Evolutionary conservation across 2,329 filamentous ascomycete genomes (phyloP), one percentile per base, ranked within the genome.

Genomic region (Botrytis sinoallii): DNA sequence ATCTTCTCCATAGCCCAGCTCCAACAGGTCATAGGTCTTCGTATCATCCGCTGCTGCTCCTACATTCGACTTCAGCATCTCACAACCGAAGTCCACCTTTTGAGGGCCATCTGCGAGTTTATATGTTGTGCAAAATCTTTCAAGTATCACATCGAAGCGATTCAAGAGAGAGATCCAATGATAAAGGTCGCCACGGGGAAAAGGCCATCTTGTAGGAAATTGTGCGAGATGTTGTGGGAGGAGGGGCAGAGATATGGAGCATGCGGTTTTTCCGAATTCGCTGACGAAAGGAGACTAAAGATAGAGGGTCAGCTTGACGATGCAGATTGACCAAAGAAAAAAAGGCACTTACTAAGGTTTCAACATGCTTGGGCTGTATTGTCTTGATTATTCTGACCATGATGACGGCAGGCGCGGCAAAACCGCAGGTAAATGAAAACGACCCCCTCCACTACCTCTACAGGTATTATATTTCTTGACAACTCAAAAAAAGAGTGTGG

Each of bases 151-250:
- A 83, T 99, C 96, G 83, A 99, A 98, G 74, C 94, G 91, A 83
- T 99, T 97, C 75, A 99, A 85, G 38, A 97, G 88, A 42, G 93
- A 91, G 77, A 99, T 98, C 97, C 97, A 99, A 86, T 99, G 95
- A 82, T 98, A 98, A 44, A 98, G 86, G 82, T 99, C 96, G 75
- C 96, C 97, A 82, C 95, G 90, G 57, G 95, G 95, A 80, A 98
- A 97, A 3, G 95, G 94, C 96, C 96, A 99, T 87, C 91, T 87
- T 77, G 91, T 91, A 74, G 95, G 94, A 81, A 98, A 98, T 73
- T 88, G 89, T 79, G 88, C 87, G 77, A 99, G 91, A 77, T 92
- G 89, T 79, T 89, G 85, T 78, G 94, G 93, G 77, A 99, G 87
- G 81, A 93, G 89, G 79, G 92, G 90, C 79, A 98, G 85, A 66